These are phyloP conservation scores for Citrus sp. DNA, from an alignment of 345 rosid species.

Conservation along the genomic window DNA sequence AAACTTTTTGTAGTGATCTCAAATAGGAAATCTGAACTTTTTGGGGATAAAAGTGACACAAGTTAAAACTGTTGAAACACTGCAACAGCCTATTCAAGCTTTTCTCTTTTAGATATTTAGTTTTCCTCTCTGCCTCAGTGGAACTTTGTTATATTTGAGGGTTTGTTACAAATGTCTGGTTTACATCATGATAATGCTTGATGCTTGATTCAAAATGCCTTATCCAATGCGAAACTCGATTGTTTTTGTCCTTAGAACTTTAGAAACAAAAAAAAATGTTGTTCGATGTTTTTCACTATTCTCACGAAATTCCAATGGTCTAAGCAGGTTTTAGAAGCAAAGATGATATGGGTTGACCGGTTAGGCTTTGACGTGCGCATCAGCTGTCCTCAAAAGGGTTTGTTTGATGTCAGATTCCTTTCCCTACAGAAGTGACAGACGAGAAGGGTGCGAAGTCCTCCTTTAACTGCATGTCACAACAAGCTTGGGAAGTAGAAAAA, in stretches of 20 bases:
- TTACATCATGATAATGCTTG: not conserved
- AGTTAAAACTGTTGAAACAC: not conserved
- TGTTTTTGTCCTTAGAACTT: not conserved
- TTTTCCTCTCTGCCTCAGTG: not conserved
- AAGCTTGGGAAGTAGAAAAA: constrained; percentile 95
- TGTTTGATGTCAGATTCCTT: constrained; percentile 80
- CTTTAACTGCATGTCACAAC: constrained; percentile 87
- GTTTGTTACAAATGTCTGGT: no score
- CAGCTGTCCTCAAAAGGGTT: constrained; percentile 45
- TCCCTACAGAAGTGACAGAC: constrained; percentile 79
- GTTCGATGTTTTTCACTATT: not conserved
- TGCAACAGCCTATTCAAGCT: not conserved
- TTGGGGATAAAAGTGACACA: not conserved
- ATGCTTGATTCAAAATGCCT: not conserved
- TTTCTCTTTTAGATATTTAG: not conserved
- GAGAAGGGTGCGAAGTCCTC: constrained; percentile 90
- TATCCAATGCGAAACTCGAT: not conserved
- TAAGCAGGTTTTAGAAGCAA: constrained; percentile 69
- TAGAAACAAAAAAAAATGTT: not conserved
- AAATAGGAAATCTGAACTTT: not conserved
- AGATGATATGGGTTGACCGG: constrained; percentile 87
- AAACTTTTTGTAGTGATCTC: not conserved
- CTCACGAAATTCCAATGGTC: constrained; percentile 8
- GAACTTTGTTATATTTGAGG: not conserved
- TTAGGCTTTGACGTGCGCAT: constrained; percentile 81